Evolutionary conservation across 2,329 filamentous ascomycete genomes (phyloP), one percentile per base, ranked within the genome.

Genomic region (Fusarium gaditjirri): DNA sequence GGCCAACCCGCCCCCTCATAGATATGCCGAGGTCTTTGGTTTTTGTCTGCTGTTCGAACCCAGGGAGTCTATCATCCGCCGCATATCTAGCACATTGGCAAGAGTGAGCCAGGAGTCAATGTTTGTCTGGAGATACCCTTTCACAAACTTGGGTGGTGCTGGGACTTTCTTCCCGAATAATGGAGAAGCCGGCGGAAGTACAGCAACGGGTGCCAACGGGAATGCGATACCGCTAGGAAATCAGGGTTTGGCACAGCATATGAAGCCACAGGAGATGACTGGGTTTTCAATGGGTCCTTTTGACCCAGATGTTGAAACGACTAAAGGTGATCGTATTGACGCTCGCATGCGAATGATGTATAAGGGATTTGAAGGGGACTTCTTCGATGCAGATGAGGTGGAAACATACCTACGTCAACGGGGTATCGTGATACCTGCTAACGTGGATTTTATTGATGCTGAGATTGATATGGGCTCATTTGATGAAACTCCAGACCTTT

Each of bases 351-450:
- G 82, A 25, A 86, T 88, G 70, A 86, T 85, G 42, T 79, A 91
- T 12, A 85, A 87, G 2, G 92, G 89, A 0, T 92, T 91, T 68
- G 88, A 92, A 65, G 93, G 93, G 8, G 89, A 93, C 55, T 96
- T 93, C 84, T 93, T 92, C 73, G 93, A 96, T 76, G 83, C 90
- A 1, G 87, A 93, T 65, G 94, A 96, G 78, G 90, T 94, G 0
- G 92, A 96, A 79, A 85, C 88, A 17, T 96, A 94, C 77, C 82
- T 97, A 6, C 86, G 86, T 43, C 85, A 88, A 54, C 87, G 88
- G 35, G 90, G 90, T 9, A 87, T 94, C 35, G 78, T 84, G 49
- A 89, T 94, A 56, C 87, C 91, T 14, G 86, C 87, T 1, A 83
- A 85, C 14, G 84, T 87, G 14, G 90, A 92, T 23, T 90, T 88